Base-by-base conservation (phyloP, 768 basidiomycete species). In the Podaxis mareebaensis region DNA sequence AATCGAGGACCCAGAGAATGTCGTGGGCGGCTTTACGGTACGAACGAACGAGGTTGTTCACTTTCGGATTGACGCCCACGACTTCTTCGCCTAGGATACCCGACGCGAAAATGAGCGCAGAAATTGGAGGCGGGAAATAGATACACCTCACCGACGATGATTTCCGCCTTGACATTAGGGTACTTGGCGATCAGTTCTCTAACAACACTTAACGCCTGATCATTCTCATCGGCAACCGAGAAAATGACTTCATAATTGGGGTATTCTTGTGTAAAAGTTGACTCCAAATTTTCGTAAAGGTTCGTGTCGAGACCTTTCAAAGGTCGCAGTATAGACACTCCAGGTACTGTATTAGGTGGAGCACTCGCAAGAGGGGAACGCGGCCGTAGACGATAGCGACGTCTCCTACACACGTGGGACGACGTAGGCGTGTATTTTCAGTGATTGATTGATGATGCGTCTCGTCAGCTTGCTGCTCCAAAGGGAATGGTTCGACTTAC, bases 1-100 rank as follows among this genome's bases (percentile, higher is more conserved):
- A 97, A 74, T 99, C 97, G 55, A 99, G 82, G 33, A 99, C 91
- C 96, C 96, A 99, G 55, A 99, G 78, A 54, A 99, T 91, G 70
- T 99, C 95, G 71, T 97, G 81, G 60, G 82, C 77, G 0, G 96
- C 97, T 71, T 85, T 78, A 51, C 81, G 80, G 73, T 95, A 98
- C 13, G 96, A 84, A 38, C 88, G 87, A 65, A 95, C 82, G 53
- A 99, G 88, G 75, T 99, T 99, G 79, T 98, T 98, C 69, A 99
- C 90, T 81, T 99, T 99, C 0, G 97, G 97, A 68, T 99, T 99
- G 28, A 93, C 88, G 4, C 96, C 96, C 20, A 96, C 90, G 52
- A 83, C 73, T 65, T 92, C 88, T 69, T 93, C 89, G 53, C 94
- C 95, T 95, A 67, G 4, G 51, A 39, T 54, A 61, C 42, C 15